A percentile compares a stretch with the other conserved stretches of the same genome.
These are phyloP conservation scores for Pichia sp. DNA, from an alignment of 1,139 yeast genomes.

Conservation along the genomic window DNA sequence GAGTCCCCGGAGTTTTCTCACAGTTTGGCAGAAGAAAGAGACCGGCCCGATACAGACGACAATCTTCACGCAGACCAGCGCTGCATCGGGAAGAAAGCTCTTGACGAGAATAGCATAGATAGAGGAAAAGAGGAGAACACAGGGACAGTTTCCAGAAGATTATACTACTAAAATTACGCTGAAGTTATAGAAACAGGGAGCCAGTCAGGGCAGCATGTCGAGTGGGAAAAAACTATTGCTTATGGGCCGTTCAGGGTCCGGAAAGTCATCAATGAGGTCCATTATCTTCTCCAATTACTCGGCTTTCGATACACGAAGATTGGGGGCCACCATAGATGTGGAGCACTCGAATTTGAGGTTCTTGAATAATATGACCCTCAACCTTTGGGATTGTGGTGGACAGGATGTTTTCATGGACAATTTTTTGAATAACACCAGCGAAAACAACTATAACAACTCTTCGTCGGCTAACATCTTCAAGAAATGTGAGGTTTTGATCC, in stretches of 20 bases:
- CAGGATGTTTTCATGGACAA: constrained; percentile 97
- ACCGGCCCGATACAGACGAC: too few relatives aligned
- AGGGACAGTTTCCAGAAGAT: too few relatives aligned
- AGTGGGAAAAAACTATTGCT: constrained; percentile 48
- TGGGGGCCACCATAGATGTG: constrained; percentile 97
- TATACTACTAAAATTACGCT: too few relatives aligned
- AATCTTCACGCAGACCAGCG: too few relatives aligned
- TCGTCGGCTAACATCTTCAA: constrained; percentile 68
- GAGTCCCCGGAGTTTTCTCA: too few relatives aligned
- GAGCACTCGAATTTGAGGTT: constrained; percentile 93
- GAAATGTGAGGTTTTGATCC: constrained; percentile 95
- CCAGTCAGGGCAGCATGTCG: constrained; percentile 17
- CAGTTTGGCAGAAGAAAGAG: too few relatives aligned
- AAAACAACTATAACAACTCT: constrained; percentile 32
- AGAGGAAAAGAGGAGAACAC: too few relatives aligned
- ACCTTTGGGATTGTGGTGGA: constrained; percentile 98
- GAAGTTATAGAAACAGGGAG: too few relatives aligned
- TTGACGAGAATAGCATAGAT: too few relatives aligned
- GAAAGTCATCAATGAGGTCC: constrained; percentile 95
- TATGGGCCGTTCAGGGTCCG: constrained; percentile 94
- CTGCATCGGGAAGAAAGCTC: too few relatives aligned
- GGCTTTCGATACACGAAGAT: constrained; percentile 90
- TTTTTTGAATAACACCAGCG: constrained; percentile 40
- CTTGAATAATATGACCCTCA: constrained; percentile 90
- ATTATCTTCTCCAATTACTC: constrained; percentile 93